Conservation (phyloP, 495 filamentous ascomycete genomes). For the Aspergillus coremiiformis region DNA sequence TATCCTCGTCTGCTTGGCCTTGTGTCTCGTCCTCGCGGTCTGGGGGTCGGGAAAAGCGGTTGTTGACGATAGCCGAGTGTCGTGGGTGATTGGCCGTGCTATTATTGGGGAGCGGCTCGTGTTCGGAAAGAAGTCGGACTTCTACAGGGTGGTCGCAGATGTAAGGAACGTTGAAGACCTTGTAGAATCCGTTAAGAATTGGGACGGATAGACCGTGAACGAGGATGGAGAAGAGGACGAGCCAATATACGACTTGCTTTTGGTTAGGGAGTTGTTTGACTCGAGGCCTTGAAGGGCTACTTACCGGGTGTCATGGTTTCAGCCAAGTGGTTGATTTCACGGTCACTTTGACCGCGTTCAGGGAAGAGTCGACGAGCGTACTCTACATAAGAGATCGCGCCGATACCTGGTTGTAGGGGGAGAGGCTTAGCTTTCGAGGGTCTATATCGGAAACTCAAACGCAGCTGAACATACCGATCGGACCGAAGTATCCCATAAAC, state of each 20-base stretch:
- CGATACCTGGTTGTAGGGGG: slow-evolving; percentile 20
- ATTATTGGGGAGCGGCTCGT: slow-evolving; percentile 45
- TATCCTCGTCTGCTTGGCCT: slow-evolving; percentile 1
- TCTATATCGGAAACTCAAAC: not conserved
- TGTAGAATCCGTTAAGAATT: slow-evolving; percentile 41
- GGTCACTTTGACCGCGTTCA: slow-evolving; percentile 40
- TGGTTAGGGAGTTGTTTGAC: not conserved
- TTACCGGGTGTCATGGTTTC: slow-evolving; percentile 40
- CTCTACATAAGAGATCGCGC: slow-evolving; percentile 37
- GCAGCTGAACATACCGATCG: slow-evolving; percentile 25
- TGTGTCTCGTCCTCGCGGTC: slow-evolving; percentile 7
- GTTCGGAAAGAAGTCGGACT: slow-evolving; percentile 40
- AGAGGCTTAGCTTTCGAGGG: not conserved
- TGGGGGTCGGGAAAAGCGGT: slow-evolving; percentile 45
- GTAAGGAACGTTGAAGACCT: slow-evolving; percentile 32
- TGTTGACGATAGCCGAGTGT: slow-evolving; percentile 43
- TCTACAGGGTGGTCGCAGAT: slow-evolving; percentile 48
- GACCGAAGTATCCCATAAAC: slow-evolving; percentile 37
- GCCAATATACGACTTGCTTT: slow-evolving; percentile 45
- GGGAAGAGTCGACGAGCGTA: slow-evolving; percentile 50
- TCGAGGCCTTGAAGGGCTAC: not conserved
- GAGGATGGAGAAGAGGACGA: slow-evolving; percentile 51
- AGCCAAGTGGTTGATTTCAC: slow-evolving; percentile 45
- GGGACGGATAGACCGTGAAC: slow-evolving; percentile 54
- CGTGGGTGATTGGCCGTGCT: slow-evolving; percentile 40